These are phyloP conservation scores for Auricularia cornea DNA, from an alignment of 768 basidiomycete species.

Conservation along the genomic window DNA sequence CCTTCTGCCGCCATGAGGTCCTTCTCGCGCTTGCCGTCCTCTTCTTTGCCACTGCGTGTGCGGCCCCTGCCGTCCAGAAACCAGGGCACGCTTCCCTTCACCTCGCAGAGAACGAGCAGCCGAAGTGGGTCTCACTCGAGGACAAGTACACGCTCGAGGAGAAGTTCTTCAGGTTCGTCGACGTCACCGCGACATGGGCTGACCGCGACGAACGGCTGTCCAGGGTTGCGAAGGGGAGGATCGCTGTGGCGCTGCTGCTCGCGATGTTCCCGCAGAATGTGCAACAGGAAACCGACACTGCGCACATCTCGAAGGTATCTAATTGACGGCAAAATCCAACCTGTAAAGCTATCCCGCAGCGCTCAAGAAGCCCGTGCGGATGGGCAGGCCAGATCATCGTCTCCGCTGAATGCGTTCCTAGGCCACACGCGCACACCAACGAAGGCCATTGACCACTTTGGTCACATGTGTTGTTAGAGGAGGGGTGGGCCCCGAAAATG, in stretches of 20 bases:
- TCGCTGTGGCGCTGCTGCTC: not conserved
- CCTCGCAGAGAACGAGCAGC: not conserved
- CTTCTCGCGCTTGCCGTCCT: not conserved
- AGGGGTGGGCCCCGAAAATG: too few species aligned
- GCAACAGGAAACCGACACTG: not conserved
- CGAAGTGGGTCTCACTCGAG: not conserved
- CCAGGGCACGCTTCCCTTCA: not conserved
- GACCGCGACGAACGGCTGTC: not conserved
- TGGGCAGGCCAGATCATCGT: too few species aligned
- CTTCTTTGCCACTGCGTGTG: not conserved
- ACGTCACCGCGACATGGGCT: not conserved
- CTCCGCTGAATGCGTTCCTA: too few species aligned
- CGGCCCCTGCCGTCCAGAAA: not conserved
- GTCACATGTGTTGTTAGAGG: constrained; percentile 27
- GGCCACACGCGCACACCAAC: too few species aligned
- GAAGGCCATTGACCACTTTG: too few species aligned
- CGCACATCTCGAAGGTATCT: not conserved
- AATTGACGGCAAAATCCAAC: constrained; percentile 30
- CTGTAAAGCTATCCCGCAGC: not conserved
- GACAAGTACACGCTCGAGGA: not conserved
- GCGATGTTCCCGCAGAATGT: not conserved
- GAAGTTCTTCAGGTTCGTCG: not conserved
- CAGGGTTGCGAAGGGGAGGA: not conserved
- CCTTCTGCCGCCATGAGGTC: not conserved
- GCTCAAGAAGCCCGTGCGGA: too few species aligned